phyloP scores from a whole-genome alignment of 495 filamentous ascomycete genomes.

The Podospora didyma region DNA sequence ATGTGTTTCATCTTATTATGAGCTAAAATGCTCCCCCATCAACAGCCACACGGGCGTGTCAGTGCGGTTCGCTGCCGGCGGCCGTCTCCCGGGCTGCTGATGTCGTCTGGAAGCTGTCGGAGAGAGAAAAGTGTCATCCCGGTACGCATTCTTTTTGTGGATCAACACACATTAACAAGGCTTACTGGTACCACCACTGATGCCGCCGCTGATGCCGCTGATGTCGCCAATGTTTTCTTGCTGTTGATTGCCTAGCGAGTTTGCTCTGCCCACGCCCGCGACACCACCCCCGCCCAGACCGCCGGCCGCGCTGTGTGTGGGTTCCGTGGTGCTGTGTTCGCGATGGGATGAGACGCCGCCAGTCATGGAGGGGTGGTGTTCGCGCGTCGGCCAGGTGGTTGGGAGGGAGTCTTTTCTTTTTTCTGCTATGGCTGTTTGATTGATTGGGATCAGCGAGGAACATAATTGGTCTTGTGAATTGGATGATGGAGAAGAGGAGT shows the following conservation, averaged over 20 bases:
- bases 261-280: neutral
- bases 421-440: neutral
- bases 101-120: neutral
- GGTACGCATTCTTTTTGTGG: neutral
- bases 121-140: neutral
- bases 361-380: constrained; percentile 10
- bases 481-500: neutral
- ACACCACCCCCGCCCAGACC: no score
- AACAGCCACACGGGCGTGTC: neutral
- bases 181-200: neutral
- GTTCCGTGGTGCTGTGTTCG: neutral
- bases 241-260: neutral
- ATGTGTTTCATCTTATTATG: neutral
- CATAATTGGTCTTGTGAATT: neutral
- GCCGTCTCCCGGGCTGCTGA: neutral
- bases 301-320: neutral
- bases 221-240: no score
- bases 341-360: neutral
- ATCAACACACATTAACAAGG: neutral
- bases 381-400: constrained; percentile 6
- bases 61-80: neutral
- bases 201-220: no score
- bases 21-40: neutral
- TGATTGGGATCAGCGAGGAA: neutral
- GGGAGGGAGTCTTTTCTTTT: constrained; percentile 4